These are phyloP conservation scores for Musa beccarii DNA, from an alignment of 176 grass and related monocot species.

Conservation along the genomic window DNA sequence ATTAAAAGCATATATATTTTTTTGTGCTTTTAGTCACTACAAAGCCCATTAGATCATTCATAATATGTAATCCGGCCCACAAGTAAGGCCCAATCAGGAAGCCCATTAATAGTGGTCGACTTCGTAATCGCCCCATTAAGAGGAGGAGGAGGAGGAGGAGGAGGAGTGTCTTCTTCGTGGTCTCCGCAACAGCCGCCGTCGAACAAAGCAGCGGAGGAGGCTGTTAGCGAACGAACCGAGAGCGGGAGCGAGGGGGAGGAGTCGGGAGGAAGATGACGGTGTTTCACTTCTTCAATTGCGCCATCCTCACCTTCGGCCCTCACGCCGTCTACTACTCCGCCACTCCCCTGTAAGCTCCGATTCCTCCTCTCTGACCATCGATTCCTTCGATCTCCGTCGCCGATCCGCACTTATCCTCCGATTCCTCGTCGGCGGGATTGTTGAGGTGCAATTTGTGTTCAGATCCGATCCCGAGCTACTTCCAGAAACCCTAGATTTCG, in stretches of 20 bases:
- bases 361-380: no score
- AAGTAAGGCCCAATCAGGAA: no score
- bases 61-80: no score
- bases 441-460: neutral
- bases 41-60: no score
- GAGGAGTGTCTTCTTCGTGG: no score
- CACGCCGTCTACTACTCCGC: conserved; percentile 98
- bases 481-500: neutral
- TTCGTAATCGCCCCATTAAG: no score
- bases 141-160: no score
- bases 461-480: neutral
- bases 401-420: neutral
- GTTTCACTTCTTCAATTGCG: conserved; percentile 99
- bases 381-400: neutral
- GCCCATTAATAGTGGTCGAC: no score
- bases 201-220: conserved; percentile 8
- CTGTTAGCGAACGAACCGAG: no score
- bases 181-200: conserved; percentile 4
- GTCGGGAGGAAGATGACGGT: conserved; percentile 52
- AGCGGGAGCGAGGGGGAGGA: conserved; percentile 14
- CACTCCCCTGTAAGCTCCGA: conserved; percentile 57
- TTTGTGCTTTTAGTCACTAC: no score
- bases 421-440: neutral
- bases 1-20: no score
- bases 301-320: conserved; percentile 91